Base-by-base conservation (phyloP, 768 basidiomycete species). In the Russula ochroleuca region DNA sequence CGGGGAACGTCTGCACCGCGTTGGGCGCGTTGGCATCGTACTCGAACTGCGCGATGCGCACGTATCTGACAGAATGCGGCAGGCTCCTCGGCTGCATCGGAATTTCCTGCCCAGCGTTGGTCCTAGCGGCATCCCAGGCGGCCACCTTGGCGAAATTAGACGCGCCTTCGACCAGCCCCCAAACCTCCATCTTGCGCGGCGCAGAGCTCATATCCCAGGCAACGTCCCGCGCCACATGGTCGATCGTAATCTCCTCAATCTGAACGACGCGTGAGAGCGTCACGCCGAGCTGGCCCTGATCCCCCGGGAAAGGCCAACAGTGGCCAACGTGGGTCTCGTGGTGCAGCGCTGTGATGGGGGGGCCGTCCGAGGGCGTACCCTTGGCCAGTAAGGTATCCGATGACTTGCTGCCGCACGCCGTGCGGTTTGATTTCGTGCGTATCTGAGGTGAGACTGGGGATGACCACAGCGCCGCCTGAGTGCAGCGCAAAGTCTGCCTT, bases 281-380 rank as follows among this genome's bases (percentile, higher is more conserved):
- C 35, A 99, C 86, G 5, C 92, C 96, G 11, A 98, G 76, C 70
- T 91, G 90, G 4, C 95, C 96, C 53, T 81, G 73, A 19, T 79
- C 70, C 0, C 95, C 95, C 6, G 76, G 77, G 76, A 98, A 93
- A 1, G 96, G 92, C 94, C 96, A 99, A 75, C 96, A 99, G 61
- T 87, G 82, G 3, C 97, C 96, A 38, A 85, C 85, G 60, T 88
- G 83, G 31, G 80, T 77, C 65, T 97, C 92, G 63, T 91, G 87
- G 70, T 96, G 89, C n/a, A 99, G 78, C 3, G 92, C 92, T 0
- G 84, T 88, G 54, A 93, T 84, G 0, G 96, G 94, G n/a, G 1
- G 92, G 83, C 17, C 86, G 84, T n/a, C 92, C 94, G 49, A 85
- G 74, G 47, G 84, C 78, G 67, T 80, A 79, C 21, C 83, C 84